Percentiles rank a stretch among this genome's conserved stretches.
Evolutionary conservation across 768 basidiomycete genomes (phyloP).

Genomic region (Hygrophoropsis aurantiaca): DNA sequence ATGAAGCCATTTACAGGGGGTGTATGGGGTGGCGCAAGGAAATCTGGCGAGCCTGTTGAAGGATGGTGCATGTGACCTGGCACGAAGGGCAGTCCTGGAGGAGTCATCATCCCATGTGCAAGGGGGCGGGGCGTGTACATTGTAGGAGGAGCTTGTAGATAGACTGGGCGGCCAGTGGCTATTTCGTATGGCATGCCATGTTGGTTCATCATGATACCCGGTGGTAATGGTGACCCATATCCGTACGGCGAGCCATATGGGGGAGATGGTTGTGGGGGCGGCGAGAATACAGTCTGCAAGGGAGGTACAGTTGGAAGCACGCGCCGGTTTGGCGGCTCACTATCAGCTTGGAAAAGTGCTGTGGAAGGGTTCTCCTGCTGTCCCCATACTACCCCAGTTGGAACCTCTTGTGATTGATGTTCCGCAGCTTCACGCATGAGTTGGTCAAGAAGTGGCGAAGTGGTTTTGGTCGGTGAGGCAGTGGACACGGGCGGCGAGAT

Average conservation of each 20-base stretch:
- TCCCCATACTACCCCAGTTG: conserved; percentile 21
- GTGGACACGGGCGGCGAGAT: background rate
- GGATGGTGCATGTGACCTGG: conserved; percentile 65
- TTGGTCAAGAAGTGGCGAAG: conserved; percentile 9
- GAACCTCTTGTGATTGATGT: conserved; percentile 6
- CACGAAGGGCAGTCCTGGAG: conserved; percentile 50
- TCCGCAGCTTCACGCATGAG: conserved; percentile 3
- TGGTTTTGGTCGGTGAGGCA: conserved; percentile 2
- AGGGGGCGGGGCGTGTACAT: conserved; percentile 71
- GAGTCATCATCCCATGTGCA: conserved; percentile 53
- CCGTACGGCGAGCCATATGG: conserved; percentile 68
- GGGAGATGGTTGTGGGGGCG: conserved; percentile 47
- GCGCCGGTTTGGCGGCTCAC: conserved; percentile 18
- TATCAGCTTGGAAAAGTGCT: conserved; percentile 29
- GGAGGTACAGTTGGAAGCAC: conserved; percentile 37
- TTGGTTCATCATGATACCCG: conserved; percentile 70
- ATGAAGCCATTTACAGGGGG: conserved; percentile 64
- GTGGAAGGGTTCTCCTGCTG: conserved; percentile 26
- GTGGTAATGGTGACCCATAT: conserved; percentile 57
- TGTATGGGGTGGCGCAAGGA: conserved; percentile 56
- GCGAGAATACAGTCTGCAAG: conserved; percentile 43
- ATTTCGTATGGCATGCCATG: conserved; percentile 83
- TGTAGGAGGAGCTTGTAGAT: conserved; percentile 58
- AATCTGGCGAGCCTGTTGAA: conserved; percentile 62
- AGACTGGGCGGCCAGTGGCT: conserved; percentile 78